These are phyloP conservation scores for Fusarium euwallaceae DNA, from an alignment of 2,329 filamentous ascomycete genomes.

Conservation along the genomic window DNA sequence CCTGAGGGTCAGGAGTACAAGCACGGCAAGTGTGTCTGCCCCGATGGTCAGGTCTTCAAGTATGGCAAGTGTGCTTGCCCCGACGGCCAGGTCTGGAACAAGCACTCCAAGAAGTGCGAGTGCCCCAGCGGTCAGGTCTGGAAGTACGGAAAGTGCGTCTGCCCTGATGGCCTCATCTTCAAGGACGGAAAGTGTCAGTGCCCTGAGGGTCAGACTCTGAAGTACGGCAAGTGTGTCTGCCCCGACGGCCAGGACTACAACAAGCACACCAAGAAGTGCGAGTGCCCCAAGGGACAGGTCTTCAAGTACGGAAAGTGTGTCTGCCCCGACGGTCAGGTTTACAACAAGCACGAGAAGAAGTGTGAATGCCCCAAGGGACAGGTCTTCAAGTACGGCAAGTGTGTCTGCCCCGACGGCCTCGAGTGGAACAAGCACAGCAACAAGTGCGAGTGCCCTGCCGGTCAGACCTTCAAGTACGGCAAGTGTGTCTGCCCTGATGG, in stretches of 20 bases:
- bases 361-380: conserved; percentile 10
- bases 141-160: conserved; percentile 4
- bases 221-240: conserved; percentile 13
- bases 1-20: background rate
- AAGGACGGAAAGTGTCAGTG: background rate
- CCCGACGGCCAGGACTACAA: background rate
- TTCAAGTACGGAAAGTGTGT: background rate
- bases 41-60: background rate
- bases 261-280: conserved; percentile 1
- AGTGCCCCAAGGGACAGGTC: background rate
- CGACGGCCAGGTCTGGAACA: background rate
- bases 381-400: background rate
- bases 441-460: conserved; percentile 28
- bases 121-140: background rate
- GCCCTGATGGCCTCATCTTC: conserved; percentile 1
- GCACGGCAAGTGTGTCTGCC: conserved; percentile 3
- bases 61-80: conserved; percentile 4
- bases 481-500: conserved; percentile 24
- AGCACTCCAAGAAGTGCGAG: background rate
- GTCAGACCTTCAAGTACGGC: conserved; percentile 22
- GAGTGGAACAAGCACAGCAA: conserved; percentile 1
- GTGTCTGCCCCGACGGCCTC: conserved; percentile 5
- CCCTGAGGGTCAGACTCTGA: background rate
- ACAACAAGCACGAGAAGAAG: background rate
- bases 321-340: conserved; percentile 3